Evolutionary conservation across 2,329 filamentous ascomycete genomes (phyloP).

Genomic region (Helminthosporium solani): DNA sequence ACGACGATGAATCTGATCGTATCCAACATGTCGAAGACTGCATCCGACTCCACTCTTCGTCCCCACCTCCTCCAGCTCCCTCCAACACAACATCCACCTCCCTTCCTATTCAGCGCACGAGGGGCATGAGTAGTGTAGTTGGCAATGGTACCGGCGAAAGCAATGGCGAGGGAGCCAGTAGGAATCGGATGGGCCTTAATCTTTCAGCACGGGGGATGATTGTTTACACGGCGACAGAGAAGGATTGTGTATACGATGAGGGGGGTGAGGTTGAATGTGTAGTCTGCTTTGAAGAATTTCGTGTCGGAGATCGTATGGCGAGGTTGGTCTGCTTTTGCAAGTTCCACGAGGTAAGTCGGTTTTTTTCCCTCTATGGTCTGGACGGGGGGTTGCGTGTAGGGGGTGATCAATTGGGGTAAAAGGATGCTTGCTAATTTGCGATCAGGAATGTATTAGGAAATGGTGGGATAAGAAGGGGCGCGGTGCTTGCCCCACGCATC

Average conservation of each 20-base stretch:
- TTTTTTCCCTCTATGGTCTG: too few species aligned
- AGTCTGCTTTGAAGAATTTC: conserved; percentile 66
- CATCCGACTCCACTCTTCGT: conserved; percentile 36
- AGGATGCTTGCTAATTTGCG: conserved; percentile 4
- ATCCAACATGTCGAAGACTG: conserved; percentile 49
- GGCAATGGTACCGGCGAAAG: conserved; percentile 8
- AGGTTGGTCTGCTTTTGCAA: conserved; percentile 64
- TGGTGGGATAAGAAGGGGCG: conserved; percentile 61
- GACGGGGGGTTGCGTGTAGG: too few species aligned
- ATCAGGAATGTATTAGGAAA: conserved; percentile 55
- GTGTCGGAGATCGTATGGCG: conserved; percentile 59
- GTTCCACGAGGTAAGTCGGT: conserved; percentile 57
- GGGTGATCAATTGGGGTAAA: not conserved
- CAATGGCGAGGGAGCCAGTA: conserved; percentile 26
- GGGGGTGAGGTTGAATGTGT: conserved; percentile 57
- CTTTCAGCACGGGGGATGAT: conserved; percentile 46
- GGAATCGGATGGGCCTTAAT: conserved; percentile 19
- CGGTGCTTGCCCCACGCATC: conserved; percentile 62
- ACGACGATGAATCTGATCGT: conserved; percentile 43
- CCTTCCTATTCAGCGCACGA: conserved; percentile 30
- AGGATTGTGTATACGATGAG: conserved; percentile 61
- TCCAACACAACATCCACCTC: conserved; percentile 28
- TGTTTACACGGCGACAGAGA: conserved; percentile 61
- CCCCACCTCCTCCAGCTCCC: conserved; percentile 15
- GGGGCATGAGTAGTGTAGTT: conserved; percentile 37